A percentile compares a stretch with the other conserved stretches of the same genome.
Conservation (phyloP, 176 grass and related monocot species). For the Zoysia japonica region DNA sequence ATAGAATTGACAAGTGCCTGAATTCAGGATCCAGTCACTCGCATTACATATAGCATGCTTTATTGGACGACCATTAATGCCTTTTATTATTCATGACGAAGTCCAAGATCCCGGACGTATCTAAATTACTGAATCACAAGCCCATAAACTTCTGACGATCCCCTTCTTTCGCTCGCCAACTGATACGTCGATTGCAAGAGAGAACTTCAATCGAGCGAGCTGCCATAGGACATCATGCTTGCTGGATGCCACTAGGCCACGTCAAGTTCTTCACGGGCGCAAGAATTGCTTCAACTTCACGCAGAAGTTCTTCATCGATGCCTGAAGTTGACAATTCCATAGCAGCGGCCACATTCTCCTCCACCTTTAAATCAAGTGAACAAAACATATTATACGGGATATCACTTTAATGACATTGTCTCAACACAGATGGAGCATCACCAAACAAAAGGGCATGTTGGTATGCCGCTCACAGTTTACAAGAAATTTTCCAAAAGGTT, state of each 20-base stretch:
- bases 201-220: background rate
- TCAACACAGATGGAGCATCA: background rate
- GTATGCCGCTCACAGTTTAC: background rate
- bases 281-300: conserved; percentile 72
- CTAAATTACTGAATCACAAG: background rate
- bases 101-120: background rate
- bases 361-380: conserved; percentile 57
- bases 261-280: conserved; percentile 82
- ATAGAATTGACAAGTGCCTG: background rate
- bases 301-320: conserved; percentile 73
- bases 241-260: conserved; percentile 80
- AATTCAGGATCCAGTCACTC: background rate
- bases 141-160: background rate
- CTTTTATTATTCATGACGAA: background rate
- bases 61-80: conserved; percentile 19
- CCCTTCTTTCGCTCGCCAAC: background rate
- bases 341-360: conserved; percentile 76
- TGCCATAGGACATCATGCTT: conserved; percentile 36
- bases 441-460: background rate
- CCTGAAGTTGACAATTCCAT: conserved; percentile 60
- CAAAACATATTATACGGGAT: conserved; percentile 7
- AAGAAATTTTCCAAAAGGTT: background rate
- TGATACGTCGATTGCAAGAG: background rate
- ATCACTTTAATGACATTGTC: background rate
- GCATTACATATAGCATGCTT: background rate